A percentile compares a stretch with the other conserved stretches of the same genome.
These are phyloP conservation scores for Rhododendron griersonianum DNA, from an alignment of 148 eudicot species.

Conservation along the genomic window DNA sequence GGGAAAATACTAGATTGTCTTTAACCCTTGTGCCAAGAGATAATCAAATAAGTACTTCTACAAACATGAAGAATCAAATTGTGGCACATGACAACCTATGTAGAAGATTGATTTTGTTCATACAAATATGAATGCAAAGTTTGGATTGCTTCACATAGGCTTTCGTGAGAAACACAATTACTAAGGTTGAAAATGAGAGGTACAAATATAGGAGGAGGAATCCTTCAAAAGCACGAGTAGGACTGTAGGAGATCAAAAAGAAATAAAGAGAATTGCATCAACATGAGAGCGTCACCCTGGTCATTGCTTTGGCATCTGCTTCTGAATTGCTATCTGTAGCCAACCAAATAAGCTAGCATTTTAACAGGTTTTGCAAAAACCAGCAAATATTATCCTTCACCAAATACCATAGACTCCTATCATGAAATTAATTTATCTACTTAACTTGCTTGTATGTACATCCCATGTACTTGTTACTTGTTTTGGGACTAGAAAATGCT, in stretches of 20 bases:
- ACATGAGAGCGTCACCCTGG: not conserved
- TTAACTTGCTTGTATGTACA: not conserved
- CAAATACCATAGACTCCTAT: not conserved
- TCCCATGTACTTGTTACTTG: not conserved
- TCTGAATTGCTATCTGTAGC: not conserved
- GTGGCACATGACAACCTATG: not conserved
- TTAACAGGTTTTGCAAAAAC: not conserved
- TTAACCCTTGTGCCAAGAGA: not conserved
- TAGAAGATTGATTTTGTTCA: not conserved
- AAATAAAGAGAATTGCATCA: not conserved
- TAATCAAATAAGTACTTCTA: too few relatives aligned
- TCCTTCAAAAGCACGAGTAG: not conserved
- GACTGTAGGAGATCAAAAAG: not conserved
- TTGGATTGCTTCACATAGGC: not conserved
- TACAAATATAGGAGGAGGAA: not conserved
- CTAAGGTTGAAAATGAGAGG: not conserved
- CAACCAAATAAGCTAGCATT: not conserved
- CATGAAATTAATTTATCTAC: not conserved
- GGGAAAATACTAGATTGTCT: not conserved
- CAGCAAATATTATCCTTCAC: not conserved
- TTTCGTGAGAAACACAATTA: not conserved
- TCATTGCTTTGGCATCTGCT: not conserved
- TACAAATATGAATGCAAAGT: not conserved
- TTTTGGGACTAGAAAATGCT: too few relatives aligned
- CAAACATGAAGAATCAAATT: not conserved